phyloP scores from a whole-genome alignment of 805 yeast species.

The Metschnikowia dekortorum region DNA sequence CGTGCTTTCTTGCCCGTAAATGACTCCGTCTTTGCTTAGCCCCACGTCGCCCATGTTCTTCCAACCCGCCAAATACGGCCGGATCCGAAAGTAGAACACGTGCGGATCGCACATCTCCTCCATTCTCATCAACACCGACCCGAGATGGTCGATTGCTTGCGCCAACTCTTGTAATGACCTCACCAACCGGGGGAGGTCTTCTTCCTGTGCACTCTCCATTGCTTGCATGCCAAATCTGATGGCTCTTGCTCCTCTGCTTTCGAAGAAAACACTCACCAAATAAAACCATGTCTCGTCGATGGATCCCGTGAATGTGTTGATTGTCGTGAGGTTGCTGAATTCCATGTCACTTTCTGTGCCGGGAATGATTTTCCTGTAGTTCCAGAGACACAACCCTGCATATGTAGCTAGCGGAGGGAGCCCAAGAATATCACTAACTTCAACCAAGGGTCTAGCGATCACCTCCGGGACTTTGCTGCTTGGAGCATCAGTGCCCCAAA shows the following conservation, averaged over 20 bases:
- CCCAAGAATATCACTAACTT: slow-evolving; percentile 53
- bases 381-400: slow-evolving; percentile 87
- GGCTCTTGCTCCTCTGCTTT: slow-evolving; percentile 72
- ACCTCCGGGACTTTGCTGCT: slow-evolving; percentile 59
- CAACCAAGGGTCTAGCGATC: slow-evolving; percentile 66
- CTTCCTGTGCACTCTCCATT: slow-evolving; percentile 48
- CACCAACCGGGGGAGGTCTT: slow-evolving; percentile 40
- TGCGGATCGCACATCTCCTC: slow-evolving; percentile 95
- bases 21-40: slow-evolving; percentile 61
- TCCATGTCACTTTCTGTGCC: slow-evolving; percentile 33
- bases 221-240: slow-evolving; percentile 66
- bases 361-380: slow-evolving; percentile 62
- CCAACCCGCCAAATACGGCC: slow-evolving; percentile 95
- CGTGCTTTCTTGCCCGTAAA: slow-evolving; percentile 60
- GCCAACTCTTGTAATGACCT: slow-evolving; percentile 60
- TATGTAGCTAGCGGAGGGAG: slow-evolving; percentile 87
- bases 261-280: slow-evolving; percentile 82
- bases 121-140: slow-evolving; percentile 71
- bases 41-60: slow-evolving; percentile 87
- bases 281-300: slow-evolving; percentile 94
- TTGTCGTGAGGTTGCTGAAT: slow-evolving; percentile 68
- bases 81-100: slow-evolving; percentile 75
- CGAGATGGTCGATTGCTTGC: slow-evolving; percentile 68
- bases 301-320: slow-evolving; percentile 83
- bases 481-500: slow-evolving; percentile 75